Conservation (phyloP, 1,284 basidiomycete genomes). For the Pholiota adiposa region DNA sequence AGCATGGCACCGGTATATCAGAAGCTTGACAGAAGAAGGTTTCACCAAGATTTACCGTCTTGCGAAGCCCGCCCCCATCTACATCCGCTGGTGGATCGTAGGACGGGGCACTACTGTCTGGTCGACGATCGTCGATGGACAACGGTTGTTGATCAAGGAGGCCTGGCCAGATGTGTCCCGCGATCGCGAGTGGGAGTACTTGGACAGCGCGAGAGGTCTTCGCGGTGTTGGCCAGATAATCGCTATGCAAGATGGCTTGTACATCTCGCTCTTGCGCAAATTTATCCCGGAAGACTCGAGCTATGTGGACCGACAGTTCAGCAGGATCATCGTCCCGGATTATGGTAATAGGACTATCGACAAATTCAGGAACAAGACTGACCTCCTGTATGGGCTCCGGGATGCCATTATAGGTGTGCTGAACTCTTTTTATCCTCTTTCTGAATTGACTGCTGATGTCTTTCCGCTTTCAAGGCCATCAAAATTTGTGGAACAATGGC, state of each 20-base stretch:
- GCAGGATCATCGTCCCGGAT: neutral
- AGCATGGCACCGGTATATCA: neutral
- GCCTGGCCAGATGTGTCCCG: neutral
- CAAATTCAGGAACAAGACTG: neutral
- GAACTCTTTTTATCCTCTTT: neutral
- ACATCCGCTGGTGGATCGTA: neutral
- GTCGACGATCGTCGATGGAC: neutral
- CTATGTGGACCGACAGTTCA: conserved; percentile 2
- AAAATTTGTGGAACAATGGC: conserved; percentile 12
- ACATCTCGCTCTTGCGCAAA: neutral
- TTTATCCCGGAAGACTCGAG: too few species aligned
- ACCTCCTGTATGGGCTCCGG: conserved; percentile 9
- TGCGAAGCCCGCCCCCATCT: neutral
- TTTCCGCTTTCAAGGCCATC: conserved; percentile 10
- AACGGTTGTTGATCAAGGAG: conserved; percentile 4
- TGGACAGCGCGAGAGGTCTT: neutral
- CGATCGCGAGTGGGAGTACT: neutral
- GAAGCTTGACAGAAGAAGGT: neutral
- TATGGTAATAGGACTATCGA: neutral
- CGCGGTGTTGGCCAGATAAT: conserved; percentile 2
- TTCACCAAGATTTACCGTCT: neutral
- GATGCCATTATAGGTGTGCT: conserved; percentile 13
- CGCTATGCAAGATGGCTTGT: neutral
- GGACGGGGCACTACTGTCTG: conserved; percentile 12
- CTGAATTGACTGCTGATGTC: neutral